Evolutionary conservation across 257 asterid species (phyloP).

Genomic region (Schizonepeta tenuifolia): DNA sequence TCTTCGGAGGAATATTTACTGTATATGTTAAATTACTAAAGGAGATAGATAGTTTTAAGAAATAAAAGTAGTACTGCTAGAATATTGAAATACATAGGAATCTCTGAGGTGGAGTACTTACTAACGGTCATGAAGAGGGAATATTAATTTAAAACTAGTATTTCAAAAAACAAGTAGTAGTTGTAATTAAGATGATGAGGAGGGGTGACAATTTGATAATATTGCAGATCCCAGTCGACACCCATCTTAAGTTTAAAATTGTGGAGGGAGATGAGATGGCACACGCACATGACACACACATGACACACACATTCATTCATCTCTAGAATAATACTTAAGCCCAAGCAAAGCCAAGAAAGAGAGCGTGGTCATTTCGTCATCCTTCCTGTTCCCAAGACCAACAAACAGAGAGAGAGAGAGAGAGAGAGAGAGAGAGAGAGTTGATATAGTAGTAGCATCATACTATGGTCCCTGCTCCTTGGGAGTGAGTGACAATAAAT

Average conservation of each 20-base stretch:
- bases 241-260: background rate
- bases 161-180: background rate
- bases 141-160: background rate
- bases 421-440: slow-evolving; percentile 25
- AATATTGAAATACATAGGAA: slow-evolving; percentile 18
- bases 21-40: too few relatives aligned
- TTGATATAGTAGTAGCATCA: slow-evolving; percentile 8
- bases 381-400: slow-evolving; percentile 54
- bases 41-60: too few relatives aligned
- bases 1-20: too few relatives aligned
- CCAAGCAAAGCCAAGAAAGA: slow-evolving; percentile 21
- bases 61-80: too few relatives aligned
- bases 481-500: slow-evolving; percentile 65
- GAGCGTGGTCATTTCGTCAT: slow-evolving; percentile 56
- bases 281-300: background rate
- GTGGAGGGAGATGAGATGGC: background rate
- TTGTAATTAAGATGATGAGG: too few relatives aligned
- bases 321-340: background rate
- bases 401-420: slow-evolving; percentile 5
- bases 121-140: slow-evolving; percentile 14
- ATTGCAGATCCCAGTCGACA: background rate
- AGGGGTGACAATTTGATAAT: background rate
- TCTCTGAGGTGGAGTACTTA: background rate
- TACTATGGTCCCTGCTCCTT: slow-evolving; percentile 35
- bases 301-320: background rate